phyloP scores from a whole-genome alignment of 2,329 filamentous ascomycete genomes.

The Alternaria sp. region DNA sequence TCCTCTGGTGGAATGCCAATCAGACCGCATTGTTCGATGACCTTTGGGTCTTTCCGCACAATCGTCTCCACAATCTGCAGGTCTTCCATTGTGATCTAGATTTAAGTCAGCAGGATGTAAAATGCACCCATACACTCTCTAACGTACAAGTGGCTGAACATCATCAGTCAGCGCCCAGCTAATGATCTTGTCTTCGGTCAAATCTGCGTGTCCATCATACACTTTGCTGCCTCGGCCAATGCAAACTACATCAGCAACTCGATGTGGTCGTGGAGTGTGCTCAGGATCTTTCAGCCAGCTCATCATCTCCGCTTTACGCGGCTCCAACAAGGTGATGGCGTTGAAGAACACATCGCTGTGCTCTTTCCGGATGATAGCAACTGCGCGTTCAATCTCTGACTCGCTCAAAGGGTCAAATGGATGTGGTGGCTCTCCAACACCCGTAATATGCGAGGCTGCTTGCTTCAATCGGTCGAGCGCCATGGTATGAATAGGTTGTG shows the following conservation, averaged over 20 bases:
- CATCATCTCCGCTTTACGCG: slow-evolving; percentile 83
- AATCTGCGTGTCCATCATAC: slow-evolving; percentile 80
- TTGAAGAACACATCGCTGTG: slow-evolving; percentile 81
- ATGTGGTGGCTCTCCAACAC: slow-evolving; percentile 63
- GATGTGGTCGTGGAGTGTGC: slow-evolving; percentile 66
- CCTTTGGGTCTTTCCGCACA: slow-evolving; percentile 77
- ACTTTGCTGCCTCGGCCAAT: slow-evolving; percentile 81
- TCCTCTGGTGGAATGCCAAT: slow-evolving; percentile 80
- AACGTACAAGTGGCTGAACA: slow-evolving; percentile 77
- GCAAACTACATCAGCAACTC: slow-evolving; percentile 82
- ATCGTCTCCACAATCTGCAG: slow-evolving; percentile 79
- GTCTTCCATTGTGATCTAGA: slow-evolving; percentile 87
- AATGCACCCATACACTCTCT: not conserved
- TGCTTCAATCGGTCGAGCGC: slow-evolving; percentile 69
- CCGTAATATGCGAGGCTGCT: slow-evolving; percentile 67
- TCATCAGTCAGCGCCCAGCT: slow-evolving; percentile 78
- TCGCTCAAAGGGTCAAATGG: slow-evolving; percentile 79
- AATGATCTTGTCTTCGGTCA: slow-evolving; percentile 69
- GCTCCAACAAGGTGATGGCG: slow-evolving; percentile 83
- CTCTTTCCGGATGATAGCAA: slow-evolving; percentile 71
- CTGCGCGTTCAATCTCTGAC: slow-evolving; percentile 74
- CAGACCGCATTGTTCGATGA: slow-evolving; percentile 88
- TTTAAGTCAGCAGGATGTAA: not conserved
- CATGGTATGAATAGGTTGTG: slow-evolving; percentile 51
- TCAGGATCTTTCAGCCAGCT: slow-evolving; percentile 75